These are phyloP conservation scores for Sporothrix protearum DNA, from an alignment of 2,329 filamentous ascomycete genomes.

Conservation along the genomic window DNA sequence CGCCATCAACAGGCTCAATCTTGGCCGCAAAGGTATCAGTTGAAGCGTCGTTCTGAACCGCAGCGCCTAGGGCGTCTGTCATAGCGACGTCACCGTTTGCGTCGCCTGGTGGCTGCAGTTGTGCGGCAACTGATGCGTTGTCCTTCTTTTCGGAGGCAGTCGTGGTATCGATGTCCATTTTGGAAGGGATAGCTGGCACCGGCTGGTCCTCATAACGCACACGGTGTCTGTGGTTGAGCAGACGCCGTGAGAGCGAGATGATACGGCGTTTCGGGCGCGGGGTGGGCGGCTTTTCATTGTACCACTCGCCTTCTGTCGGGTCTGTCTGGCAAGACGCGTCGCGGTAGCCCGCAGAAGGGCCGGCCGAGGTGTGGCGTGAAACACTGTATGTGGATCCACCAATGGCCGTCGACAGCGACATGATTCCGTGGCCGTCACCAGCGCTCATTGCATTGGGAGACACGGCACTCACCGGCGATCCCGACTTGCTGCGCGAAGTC, in stretches of 20 bases:
- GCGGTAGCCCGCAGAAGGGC: conserved; percentile 45
- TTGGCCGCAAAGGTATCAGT: neutral
- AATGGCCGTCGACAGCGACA: conserved; percentile 30
- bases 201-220: conserved; percentile 38
- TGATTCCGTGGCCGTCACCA: neutral
- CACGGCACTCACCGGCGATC: conserved; percentile 45
- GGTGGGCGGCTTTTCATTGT: conserved; percentile 39
- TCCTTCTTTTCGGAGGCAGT: neutral
- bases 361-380: conserved; percentile 41
- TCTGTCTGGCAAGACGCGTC: conserved; percentile 55
- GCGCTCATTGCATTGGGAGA: conserved; percentile 39
- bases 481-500: conserved; percentile 53
- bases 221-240: conserved; percentile 49
- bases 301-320: conserved; percentile 52
- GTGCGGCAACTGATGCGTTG: neutral
- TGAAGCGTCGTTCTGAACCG: neutral
- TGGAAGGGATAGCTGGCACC: conserved; percentile 10
- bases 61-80: neutral
- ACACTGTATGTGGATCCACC: conserved; percentile 32
- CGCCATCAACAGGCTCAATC: conserved; percentile 15
- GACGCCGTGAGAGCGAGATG: conserved; percentile 51
- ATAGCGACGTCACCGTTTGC: neutral
- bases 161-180: neutral
- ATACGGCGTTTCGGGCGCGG: conserved; percentile 47
- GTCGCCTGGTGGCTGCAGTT: neutral